Base-by-base conservation (phyloP, 1,284 basidiomycete genomes). In the Sanghuangporus sanghuang region DNA sequence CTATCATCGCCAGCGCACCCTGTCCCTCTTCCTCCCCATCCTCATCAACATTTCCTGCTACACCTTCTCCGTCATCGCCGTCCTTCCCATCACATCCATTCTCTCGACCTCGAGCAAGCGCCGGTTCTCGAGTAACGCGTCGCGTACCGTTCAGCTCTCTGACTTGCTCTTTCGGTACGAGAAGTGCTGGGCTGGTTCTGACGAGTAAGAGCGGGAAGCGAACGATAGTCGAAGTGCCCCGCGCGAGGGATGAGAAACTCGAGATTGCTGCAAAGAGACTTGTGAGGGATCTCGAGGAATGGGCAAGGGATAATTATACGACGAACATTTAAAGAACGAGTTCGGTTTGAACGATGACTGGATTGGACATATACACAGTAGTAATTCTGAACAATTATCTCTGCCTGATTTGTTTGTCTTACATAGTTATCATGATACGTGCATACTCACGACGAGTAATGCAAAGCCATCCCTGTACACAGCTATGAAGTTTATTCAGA, bases 181-280 rank as follows among this genome's bases (percentile, higher is more conserved):
- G 86, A 36, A 79, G 77, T 55, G 84, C 83, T 1, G 86, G 84
- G 2, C 73, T 91, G 18, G 72, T 86, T 23, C 71, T 85, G 32
- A 73, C 76, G 12, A 71, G 70, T 3, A 69, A 72, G 23, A 75
- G 75, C 49, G 70, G 78, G 62, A 84, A 81, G 67, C 73, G 81
- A 58, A 86, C 85, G 8, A 79, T 90, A 52, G 79, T 84, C 0
- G 83, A 89, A 67, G 71, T 76, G 75, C 64, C 73, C 87, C n/a
- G 78, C 79, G 14, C 71, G 67, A 62, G 75, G 12, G 58, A 38
- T 4, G 36, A 48, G 36, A 59, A 76, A 58, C 71, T 84, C 54
- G 70, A 52, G 18, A 23, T 61, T 18, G 48, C 57, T 11, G 69
- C 69, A 23, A 68, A 62, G 18, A 60, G 61, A 46, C 49, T 70